Conservation (phyloP, 192 early-diverging fungal species). For the Gonapodya prolifera region DNA sequence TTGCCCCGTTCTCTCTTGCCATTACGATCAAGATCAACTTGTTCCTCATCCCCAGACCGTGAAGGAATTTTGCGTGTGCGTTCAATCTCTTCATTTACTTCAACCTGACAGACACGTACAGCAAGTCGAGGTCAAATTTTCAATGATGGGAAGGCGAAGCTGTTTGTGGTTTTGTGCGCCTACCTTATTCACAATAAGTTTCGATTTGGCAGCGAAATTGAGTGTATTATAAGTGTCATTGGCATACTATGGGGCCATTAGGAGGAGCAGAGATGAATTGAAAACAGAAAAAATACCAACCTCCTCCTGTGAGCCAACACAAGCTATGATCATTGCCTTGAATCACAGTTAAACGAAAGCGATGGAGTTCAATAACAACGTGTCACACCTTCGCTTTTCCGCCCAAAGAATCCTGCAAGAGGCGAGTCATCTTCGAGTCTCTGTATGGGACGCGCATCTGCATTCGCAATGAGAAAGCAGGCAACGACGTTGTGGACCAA, state of each 20-base stretch:
- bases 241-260: conserved; percentile 24
- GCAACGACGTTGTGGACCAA: too few species aligned
- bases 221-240: conserved; percentile 42
- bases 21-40: not conserved
- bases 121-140: too few species aligned
- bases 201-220: conserved; percentile 49
- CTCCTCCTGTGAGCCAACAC: not conserved
- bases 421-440: conserved; percentile 47
- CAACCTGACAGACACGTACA: too few species aligned
- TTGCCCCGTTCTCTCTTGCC: not conserved
- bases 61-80: not conserved
- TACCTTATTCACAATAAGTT: conserved; percentile 43
- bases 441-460: conserved; percentile 44
- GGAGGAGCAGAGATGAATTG: too few species aligned
- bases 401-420: conserved; percentile 52
- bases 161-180: too few species aligned
- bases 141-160: too few species aligned
- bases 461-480: not conserved
- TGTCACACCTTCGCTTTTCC: conserved; percentile 56
- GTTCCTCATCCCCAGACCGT: not conserved
- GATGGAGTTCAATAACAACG: too few species aligned
- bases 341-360: too few species aligned
- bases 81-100: not conserved
- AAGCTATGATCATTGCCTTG: conserved; percentile 48
- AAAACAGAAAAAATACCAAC: too few species aligned